Conservation (phyloP, 2,329 filamentous ascomycete genomes). For the Sphaceloma murrayae region DNA sequence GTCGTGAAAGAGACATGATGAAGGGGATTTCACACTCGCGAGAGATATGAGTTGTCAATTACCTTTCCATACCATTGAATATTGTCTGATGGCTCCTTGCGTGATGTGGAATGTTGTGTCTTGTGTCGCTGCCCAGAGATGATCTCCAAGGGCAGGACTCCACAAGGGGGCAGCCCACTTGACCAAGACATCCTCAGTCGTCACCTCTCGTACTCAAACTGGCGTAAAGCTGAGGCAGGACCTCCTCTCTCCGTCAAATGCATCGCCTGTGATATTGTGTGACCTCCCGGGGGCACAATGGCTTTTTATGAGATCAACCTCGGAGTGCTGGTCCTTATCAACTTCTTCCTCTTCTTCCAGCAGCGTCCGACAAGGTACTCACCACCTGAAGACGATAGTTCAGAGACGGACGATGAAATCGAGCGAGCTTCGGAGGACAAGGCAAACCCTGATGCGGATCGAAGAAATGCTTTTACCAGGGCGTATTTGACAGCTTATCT, state of each 20-base stretch:
- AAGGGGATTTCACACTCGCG: background rate
- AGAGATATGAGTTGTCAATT: background rate
- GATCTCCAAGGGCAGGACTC: background rate
- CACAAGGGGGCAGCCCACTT: slow-evolving; percentile 7
- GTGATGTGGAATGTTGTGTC: slow-evolving; percentile 7
- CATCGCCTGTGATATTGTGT: too few relatives aligned
- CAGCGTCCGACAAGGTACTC: slow-evolving; percentile 11
- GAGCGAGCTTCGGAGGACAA: slow-evolving; percentile 19
- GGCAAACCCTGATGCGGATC: slow-evolving; percentile 20
- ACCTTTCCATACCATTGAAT: background rate
- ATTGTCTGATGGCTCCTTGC: background rate
- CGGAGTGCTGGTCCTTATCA: slow-evolving; percentile 21
- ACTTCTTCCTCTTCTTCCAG: slow-evolving; percentile 19
- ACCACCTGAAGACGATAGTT: background rate
- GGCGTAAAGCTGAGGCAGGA: background rate
- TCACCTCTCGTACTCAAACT: background rate
- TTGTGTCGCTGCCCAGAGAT: background rate
- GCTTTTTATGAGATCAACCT: slow-evolving; percentile 23
- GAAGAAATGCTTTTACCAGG: background rate
- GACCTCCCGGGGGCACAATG: too few relatives aligned
- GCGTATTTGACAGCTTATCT: slow-evolving; percentile 33
- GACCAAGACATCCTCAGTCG: background rate
- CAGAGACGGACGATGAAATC: slow-evolving; percentile 12
- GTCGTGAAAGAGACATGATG: background rate
- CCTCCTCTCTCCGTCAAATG: background rate